Conservation (phyloP, 1,284 basidiomycete genomes). For the Fomitopsis schrenkii region DNA sequence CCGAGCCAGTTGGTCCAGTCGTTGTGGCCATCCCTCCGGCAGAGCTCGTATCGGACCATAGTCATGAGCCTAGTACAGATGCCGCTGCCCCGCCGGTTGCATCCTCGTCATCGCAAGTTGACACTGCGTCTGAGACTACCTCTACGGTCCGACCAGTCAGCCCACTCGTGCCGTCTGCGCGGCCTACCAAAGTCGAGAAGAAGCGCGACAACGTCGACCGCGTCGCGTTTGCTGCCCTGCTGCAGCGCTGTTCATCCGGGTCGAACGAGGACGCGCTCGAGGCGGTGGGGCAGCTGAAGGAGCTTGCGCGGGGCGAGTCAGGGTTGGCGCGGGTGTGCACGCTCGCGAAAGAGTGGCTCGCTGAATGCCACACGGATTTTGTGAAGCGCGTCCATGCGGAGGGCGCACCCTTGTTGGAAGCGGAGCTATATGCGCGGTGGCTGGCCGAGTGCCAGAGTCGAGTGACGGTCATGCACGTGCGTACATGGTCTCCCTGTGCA, state of each 20-base stretch:
- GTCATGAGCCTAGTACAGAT: too few species aligned
- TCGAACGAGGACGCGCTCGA: neutral
- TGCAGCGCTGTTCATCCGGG: neutral
- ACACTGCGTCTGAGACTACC: too few species aligned
- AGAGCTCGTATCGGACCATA: too few species aligned
- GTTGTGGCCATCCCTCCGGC: too few species aligned
- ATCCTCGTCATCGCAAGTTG: too few species aligned
- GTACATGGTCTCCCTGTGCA: neutral
- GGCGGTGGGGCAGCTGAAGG: neutral
- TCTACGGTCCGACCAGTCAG: too few species aligned
- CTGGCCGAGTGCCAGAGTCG: neutral
- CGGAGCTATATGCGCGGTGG: neutral
- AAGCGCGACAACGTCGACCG: neutral
- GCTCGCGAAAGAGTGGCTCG: neutral
- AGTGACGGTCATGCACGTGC: neutral
- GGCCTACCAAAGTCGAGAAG: neutral
- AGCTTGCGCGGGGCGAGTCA: neutral
- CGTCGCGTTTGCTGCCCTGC: neutral
- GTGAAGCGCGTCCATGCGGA: neutral
- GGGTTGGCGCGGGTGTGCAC: neutral
- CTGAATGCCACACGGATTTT: neutral
- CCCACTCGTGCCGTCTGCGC: neutral
- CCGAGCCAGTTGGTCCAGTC: too few species aligned
- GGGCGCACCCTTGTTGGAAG: neutral
- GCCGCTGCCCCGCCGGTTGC: too few species aligned